Conservation (phyloP, 108 stramenopile species). For the Cyclotella kingstonii region DNA sequence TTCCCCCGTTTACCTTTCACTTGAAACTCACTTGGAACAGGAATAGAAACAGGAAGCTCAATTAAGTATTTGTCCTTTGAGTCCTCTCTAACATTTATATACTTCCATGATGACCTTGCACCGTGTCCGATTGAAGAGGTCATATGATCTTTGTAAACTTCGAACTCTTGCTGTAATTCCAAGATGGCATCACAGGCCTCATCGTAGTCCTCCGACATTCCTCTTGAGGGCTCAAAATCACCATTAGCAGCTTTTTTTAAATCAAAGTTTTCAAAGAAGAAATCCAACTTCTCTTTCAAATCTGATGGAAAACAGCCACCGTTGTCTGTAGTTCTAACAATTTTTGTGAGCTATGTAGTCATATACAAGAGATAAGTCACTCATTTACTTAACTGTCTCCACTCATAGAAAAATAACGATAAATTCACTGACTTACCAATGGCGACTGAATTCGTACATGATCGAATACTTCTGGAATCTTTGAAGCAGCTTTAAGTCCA, state of each 20-base stretch:
- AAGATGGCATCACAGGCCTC: constrained; percentile 77
- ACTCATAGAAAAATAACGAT: neutral
- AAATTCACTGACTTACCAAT: constrained; percentile 29
- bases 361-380: neutral
- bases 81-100: constrained; percentile 83
- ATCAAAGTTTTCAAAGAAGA: constrained; percentile 95
- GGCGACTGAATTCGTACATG: constrained; percentile 64
- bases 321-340: constrained; percentile 65
- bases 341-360: constrained; percentile 51
- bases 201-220: constrained; percentile 92
- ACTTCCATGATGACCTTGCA: constrained; percentile 69
- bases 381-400: too few species aligned
- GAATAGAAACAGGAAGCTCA: constrained; percentile 75
- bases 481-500: constrained; percentile 63
- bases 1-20: constrained; percentile 87
- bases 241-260: constrained; percentile 82
- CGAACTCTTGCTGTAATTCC: constrained; percentile 70
- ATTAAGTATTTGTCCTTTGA: constrained; percentile 96
- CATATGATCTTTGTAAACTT: constrained; percentile 85
- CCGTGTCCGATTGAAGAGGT: constrained; percentile 45
- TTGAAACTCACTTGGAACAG: constrained; percentile 84
- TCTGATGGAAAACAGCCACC: constrained; percentile 86
- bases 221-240: constrained; percentile 81
- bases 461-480: constrained; percentile 80
- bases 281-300: constrained; percentile 77